Base-by-base conservation (phyloP, 306 rosid species). In the Trifolium fragiferum region DNA sequence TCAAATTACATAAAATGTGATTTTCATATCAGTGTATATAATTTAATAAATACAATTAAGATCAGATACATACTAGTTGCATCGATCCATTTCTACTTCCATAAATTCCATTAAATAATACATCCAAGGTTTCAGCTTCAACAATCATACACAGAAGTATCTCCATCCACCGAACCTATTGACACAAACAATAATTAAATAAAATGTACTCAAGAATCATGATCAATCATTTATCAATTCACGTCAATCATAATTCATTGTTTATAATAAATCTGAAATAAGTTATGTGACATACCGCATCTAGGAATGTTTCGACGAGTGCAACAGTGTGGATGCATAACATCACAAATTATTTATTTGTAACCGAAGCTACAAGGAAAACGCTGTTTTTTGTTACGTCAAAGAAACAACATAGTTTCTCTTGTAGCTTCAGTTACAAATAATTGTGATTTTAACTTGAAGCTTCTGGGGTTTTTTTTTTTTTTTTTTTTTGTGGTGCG, bases 161-260 rank as follows among this genome's bases (percentile, higher is more conserved):
- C 75, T 87, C 93, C 1, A 67, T 37, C 98, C 98, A 94, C 5
- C 89, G 96, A 74, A 81, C 88, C 98, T 94, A 30, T 25, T 46
- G 37, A 53, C 38, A 81, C 1, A 59, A 53, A 74, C 72, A 66
- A 67, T 41, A 27, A 80, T 76, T 66, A 32, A 66, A 54, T 25
- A 2, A 25, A 1, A 25, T 25, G 27, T 25, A 25, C 2, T 25
- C 27, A 25, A 25, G 27, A 25, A 25, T 25, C 27, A 25, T 25
- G 27, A 25, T 25, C 27, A 25, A 25, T 25, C 27, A 25, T 25
- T 25, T 2, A 25, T 25, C 27, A 25, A 25, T 25, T 25, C 27
- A 25, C 2, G 27, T 25, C 27, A 25, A 25, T 25, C 27, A 25
- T 25, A 30, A 30, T 30, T 30, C 6, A 30, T 30, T 4, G 2